Percentiles rank a stretch among this genome's conserved stretches.
Evolutionary conservation across 176 grass and related monocot genomes (phyloP).

Genomic region (Raddia distichophylla): DNA sequence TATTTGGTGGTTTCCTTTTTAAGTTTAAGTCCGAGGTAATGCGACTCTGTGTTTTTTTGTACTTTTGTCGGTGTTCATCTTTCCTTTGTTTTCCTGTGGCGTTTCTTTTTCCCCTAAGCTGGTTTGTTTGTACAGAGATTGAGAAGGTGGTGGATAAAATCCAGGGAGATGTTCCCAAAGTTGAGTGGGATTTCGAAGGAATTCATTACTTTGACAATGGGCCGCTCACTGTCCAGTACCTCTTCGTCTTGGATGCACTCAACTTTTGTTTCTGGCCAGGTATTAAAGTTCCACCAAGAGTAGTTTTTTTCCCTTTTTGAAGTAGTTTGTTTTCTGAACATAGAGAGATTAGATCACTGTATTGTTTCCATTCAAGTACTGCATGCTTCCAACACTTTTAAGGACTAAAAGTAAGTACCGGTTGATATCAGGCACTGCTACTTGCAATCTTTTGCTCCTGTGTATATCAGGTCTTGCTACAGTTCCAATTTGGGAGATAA

Average conservation of each 20-base stretch:
- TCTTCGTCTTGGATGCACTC: slow-evolving; percentile 83
- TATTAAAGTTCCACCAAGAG: slow-evolving; percentile 34
- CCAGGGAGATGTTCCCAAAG: slow-evolving; percentile 68
- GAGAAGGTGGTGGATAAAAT: slow-evolving; percentile 78
- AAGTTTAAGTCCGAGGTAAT: background rate
- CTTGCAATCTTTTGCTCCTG: background rate
- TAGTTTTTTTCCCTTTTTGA: too few species aligned
- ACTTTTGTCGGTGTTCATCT: background rate
- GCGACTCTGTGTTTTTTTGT: background rate
- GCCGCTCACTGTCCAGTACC: slow-evolving; percentile 82
- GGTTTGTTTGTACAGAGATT: slow-evolving; percentile 57
- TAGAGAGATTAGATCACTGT: background rate
- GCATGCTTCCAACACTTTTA: background rate
- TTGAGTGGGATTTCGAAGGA: slow-evolving; percentile 98
- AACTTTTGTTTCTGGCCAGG: slow-evolving; percentile 99
- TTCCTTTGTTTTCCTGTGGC: slow-evolving; percentile 1
- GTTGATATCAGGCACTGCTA: background rate
- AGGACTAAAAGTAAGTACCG: background rate
- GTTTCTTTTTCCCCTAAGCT: background rate
- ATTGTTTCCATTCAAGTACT: background rate
- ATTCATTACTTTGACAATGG: slow-evolving; percentile 94
- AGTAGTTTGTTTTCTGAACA: background rate
- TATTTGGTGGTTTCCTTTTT: background rate
- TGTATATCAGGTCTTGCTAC: background rate
- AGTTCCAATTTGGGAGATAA: background rate